Evolutionary conservation across 805 yeast species (phyloP), one percentile per base, ranked within the genome.

Genomic region (Candida ortonii): DNA sequence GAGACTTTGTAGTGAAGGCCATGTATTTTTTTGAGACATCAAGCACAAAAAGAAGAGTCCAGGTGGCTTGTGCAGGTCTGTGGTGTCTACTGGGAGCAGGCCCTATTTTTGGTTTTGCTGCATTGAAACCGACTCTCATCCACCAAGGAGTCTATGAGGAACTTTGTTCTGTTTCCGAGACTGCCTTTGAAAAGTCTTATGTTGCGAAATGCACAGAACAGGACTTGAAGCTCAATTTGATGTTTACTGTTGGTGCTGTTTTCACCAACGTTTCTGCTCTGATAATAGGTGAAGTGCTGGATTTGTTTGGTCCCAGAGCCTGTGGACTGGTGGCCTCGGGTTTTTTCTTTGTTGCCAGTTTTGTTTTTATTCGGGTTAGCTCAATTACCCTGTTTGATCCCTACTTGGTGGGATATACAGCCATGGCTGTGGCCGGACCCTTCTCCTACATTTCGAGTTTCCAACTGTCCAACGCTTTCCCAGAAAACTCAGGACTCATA

Each of bases 51-150:
- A 57, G 70, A 40, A 22, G 67, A 7, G 22, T 51, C 14, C 80
- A 73, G 52, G 67, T 71, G 27, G 53, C 49, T 11, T 67, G 76
- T 57, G 78, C 80, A 14, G 71, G 73, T 14, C 39, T 62, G 12
- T 74, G 79, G 79, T 73, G 78, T 47, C 55, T 74, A 7, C 53
- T 74, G 17, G 70, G 78, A 4, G 79, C 76, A 3, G 80, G 80
- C 4, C 77, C 78, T 3, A 70, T 73, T 22, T 74, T 74, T 51
- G 80, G 80, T 5, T 74, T 74, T 59, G 80, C 80, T 6, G 80
- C 80, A 11, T 58, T 74, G 47, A 74, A 74, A 43, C 80, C 80
- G 7, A 60, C 71, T 4, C 56, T 74, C 25, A 65, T 74, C 28
- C 64, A 55, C 34, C 75, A 74, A 47, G 68, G 67, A 10, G 58